phyloP scores from a whole-genome alignment of 192 early-diverging fungal species.

The Backusella westeae region DNA sequence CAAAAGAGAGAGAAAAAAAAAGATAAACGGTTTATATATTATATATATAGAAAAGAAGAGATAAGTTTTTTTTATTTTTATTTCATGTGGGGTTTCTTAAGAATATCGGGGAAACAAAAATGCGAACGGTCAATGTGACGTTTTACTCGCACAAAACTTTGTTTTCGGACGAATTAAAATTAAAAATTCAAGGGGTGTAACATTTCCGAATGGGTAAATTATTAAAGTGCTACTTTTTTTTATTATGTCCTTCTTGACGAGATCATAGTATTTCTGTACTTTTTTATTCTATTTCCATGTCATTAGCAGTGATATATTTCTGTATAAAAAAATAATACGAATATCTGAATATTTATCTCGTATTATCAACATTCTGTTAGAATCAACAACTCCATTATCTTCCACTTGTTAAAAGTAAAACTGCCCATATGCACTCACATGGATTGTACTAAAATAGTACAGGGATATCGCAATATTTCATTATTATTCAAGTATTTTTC shows the following conservation, averaged over 20 bases:
- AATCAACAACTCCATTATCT: background rate
- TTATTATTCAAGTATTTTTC: background rate
- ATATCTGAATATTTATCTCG: background rate
- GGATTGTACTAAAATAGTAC: background rate
- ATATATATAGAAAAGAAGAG: background rate
- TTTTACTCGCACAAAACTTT: conserved; percentile 4
- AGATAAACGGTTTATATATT: background rate
- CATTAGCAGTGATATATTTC: background rate
- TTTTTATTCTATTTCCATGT: background rate
- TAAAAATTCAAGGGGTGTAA: conserved; percentile 6
- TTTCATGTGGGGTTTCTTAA: background rate
- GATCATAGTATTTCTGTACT: background rate
- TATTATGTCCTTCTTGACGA: background rate
- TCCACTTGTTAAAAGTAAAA: background rate
- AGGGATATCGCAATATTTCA: background rate
- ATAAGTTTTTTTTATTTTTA: background rate
- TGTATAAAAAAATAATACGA: background rate
- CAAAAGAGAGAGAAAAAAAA: background rate
- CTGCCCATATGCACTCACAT: background rate
- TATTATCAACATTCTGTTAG: background rate
- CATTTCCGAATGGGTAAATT: conserved; percentile 5
- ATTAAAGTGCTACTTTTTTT: background rate
- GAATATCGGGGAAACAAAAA: background rate
- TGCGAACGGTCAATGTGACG: conserved; percentile 6
- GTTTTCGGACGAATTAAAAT: conserved; percentile 8